Evolutionary conservation across 305 asterid species (phyloP).

Genomic region (Fraxinus platypoda): DNA sequence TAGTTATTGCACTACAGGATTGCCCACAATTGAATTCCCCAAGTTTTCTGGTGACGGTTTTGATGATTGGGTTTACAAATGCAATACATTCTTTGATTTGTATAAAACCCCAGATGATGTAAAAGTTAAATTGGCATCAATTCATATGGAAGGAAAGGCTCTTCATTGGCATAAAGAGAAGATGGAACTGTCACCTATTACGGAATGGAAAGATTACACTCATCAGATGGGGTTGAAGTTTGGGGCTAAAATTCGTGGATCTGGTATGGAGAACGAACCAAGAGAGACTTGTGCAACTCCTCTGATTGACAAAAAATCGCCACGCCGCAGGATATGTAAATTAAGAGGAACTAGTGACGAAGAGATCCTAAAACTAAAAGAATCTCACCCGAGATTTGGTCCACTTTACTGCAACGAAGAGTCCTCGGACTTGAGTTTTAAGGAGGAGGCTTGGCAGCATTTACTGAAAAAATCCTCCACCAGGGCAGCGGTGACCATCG

Average conservation of each 20-base stretch:
- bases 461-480: not conserved
- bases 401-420: not conserved
- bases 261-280: not conserved
- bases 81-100: not conserved
- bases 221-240: not conserved
- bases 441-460: conserved; percentile 8
- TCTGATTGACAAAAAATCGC: not conserved
- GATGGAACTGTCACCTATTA: not conserved
- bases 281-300: not conserved
- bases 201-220: not conserved
- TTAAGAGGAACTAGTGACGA: not conserved
- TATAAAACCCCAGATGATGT: not conserved
- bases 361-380: not conserved
- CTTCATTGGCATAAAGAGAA: not conserved
- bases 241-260: not conserved
- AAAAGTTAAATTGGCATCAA: conserved; percentile 2
- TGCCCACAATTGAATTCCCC: conserved; percentile 2
- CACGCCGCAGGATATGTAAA: not conserved
- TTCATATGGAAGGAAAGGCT: conserved; percentile 5
- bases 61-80: not conserved
- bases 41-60: conserved; percentile 7
- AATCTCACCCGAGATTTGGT: not conserved
- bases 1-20: not conserved
- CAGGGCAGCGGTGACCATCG: not conserved
- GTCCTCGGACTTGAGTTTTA: not conserved